phyloP scores from a whole-genome alignment of 2,329 filamentous ascomycete genomes.

The Sporothrix luriei region DNA sequence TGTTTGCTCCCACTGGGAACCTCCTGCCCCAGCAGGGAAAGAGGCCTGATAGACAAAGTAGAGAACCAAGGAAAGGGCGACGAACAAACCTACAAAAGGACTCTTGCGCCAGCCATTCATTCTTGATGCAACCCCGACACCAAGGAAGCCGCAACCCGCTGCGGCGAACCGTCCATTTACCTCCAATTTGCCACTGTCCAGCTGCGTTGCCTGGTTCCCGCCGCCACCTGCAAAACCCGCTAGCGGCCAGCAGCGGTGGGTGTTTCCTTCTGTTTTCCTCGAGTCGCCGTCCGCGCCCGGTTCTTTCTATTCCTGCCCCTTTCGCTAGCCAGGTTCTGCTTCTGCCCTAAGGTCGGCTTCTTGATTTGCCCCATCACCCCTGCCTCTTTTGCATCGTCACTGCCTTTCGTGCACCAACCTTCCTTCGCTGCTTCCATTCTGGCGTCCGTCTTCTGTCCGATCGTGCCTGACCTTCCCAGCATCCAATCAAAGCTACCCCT shows the following conservation, averaged over 20 bases:
- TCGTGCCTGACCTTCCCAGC: conserved; percentile 13
- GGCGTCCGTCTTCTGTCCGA: conserved; percentile 2
- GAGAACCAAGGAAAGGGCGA: not conserved
- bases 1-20: conserved; percentile 8
- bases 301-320: conserved; percentile 16
- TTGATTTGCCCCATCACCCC: not conserved
- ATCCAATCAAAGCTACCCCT: conserved; percentile 30
- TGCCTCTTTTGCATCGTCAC: not conserved
- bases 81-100: conserved; percentile 19
- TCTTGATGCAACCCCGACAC: not conserved
- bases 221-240: not conserved
- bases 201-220: conserved; percentile 21
- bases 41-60: no score
- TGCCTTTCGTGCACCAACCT: not conserved
- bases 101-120: conserved; percentile 7
- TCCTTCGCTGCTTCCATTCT: conserved; percentile 7
- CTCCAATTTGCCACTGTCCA: conserved; percentile 27
- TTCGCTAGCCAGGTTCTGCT: conserved; percentile 13
- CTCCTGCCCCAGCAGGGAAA: conserved; percentile 7
- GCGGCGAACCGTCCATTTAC: not conserved
- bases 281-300: not conserved
- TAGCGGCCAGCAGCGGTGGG: not conserved
- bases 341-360: conserved; percentile 1
- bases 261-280: conserved; percentile 8
- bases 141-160: conserved; percentile 22